These are phyloP conservation scores for Aspergillus transmontanensis DNA, from an alignment of 2,329 filamentous ascomycete species.

Conservation along the genomic window DNA sequence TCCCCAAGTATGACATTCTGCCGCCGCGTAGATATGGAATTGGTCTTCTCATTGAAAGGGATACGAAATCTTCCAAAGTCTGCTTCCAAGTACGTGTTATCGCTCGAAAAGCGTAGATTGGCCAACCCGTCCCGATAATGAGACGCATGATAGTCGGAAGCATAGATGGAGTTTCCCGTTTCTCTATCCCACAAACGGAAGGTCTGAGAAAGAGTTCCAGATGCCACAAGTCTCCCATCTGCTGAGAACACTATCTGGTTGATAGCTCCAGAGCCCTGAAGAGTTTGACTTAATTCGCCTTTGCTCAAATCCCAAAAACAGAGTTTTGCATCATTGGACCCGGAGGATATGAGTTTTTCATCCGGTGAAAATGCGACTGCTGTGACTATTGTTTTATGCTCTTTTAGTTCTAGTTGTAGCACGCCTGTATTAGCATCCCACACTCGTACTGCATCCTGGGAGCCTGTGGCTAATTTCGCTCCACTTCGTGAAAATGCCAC, in stretches of 20 bases:
- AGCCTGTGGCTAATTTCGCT: too few relatives aligned
- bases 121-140: background rate
- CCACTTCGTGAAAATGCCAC: too few relatives aligned
- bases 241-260: background rate
- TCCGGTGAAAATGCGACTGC: background rate
- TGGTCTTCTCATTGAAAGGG: too few relatives aligned
- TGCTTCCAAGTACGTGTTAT: background rate
- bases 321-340: background rate
- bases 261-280: background rate
- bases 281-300: background rate
- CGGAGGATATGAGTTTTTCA: background rate
- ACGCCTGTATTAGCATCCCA: too few relatives aligned
- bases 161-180: background rate
- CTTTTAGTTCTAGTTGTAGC: too few relatives aligned
- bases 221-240: background rate
- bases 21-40: too few relatives aligned
- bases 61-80: background rate
- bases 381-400: background rate
- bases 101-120: background rate
- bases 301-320: background rate
- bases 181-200: background rate
- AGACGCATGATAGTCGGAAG: background rate
- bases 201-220: background rate
- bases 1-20: background rate
- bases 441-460: too few relatives aligned